phyloP scores from a whole-genome alignment of 306 rosid species.

The Hippophae gyantsensis region DNA sequence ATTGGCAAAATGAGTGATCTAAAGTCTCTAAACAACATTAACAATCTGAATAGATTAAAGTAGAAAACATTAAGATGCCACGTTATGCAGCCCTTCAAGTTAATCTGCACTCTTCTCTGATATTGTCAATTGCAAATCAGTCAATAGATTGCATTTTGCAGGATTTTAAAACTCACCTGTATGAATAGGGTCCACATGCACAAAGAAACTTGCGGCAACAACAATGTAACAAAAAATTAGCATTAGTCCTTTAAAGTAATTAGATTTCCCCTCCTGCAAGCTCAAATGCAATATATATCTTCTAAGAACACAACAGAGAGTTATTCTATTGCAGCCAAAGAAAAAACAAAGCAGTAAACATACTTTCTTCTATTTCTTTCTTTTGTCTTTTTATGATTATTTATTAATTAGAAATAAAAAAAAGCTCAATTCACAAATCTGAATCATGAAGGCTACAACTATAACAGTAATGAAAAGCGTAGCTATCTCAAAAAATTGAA shows the following conservation, averaged over 20 bases:
- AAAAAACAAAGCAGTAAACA: background rate
- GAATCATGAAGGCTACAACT: slow-evolving; percentile 79
- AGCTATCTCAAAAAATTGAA: slow-evolving; percentile 82
- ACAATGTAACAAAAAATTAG: slow-evolving; percentile 75
- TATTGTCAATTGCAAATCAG: background rate
- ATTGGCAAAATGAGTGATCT: too few species aligned
- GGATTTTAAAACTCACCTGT: slow-evolving; percentile 24
- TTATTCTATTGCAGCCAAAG: background rate
- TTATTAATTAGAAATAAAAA: too few species aligned
- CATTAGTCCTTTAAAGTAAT: slow-evolving; percentile 81
- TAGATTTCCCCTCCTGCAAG: slow-evolving; percentile 84
- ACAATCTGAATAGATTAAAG: too few species aligned
- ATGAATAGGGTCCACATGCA: slow-evolving; percentile 49
- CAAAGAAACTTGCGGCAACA: slow-evolving; percentile 81
- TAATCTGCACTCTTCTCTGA: background rate
- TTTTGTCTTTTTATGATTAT: too few species aligned
- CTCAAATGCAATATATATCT: background rate
- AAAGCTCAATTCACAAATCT: slow-evolving; percentile 40
- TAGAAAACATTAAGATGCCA: too few species aligned
- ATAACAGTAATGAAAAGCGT: slow-evolving; percentile 60
- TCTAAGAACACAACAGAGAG: background rate
- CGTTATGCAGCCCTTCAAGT: background rate
- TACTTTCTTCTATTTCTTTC: background rate
- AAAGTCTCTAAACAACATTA: too few species aligned
- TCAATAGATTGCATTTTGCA: background rate